Conservation (phyloP, 2,329 filamentous ascomycete genomes). For the Neonectria punicea region DNA sequence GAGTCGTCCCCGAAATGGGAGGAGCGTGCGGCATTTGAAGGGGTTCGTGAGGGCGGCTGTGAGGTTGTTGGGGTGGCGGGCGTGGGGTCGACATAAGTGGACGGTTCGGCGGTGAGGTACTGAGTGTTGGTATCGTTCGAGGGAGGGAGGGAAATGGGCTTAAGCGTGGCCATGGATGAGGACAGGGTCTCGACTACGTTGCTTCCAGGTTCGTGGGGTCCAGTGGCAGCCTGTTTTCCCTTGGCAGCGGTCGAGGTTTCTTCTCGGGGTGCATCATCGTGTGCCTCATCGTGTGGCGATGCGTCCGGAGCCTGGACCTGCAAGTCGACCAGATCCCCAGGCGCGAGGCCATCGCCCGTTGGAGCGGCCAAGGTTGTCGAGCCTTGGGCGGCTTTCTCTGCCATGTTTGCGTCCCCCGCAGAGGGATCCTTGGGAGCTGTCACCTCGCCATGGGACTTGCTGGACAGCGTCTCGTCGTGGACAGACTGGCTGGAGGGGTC, state of each 20-base stretch:
- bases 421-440: constrained; percentile 33
- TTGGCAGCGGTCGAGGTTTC: constrained; percentile 30
- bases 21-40: constrained; percentile 65
- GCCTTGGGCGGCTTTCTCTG: constrained; percentile 10
- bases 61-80: constrained; percentile 66
- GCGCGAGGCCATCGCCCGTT: constrained; percentile 2
- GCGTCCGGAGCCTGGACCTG: constrained; percentile 24
- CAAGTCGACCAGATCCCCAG: constrained; percentile 39
- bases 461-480: constrained; percentile 43
- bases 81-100: constrained; percentile 66
- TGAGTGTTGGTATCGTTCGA: constrained; percentile 51
- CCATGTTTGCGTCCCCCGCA: constrained; percentile 24
- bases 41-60: constrained; percentile 67
- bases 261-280: constrained; percentile 17
- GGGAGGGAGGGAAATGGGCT: constrained; percentile 54
- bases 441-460: constrained; percentile 44
- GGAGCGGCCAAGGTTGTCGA: constrained; percentile 5
- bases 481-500: constrained; percentile 43
- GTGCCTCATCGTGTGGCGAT: constrained; percentile 13
- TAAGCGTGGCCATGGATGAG: constrained; percentile 61
- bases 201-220: constrained; percentile 23
- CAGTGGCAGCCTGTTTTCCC: constrained; percentile 39
- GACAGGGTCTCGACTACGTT: constrained; percentile 49
- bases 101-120: constrained; percentile 60
- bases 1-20: constrained; percentile 57